Percentiles rank a stretch among this genome's conserved stretches.
phyloP scores from a whole-genome alignment of 495 filamentous ascomycete species.

The Cercophora samala region DNA sequence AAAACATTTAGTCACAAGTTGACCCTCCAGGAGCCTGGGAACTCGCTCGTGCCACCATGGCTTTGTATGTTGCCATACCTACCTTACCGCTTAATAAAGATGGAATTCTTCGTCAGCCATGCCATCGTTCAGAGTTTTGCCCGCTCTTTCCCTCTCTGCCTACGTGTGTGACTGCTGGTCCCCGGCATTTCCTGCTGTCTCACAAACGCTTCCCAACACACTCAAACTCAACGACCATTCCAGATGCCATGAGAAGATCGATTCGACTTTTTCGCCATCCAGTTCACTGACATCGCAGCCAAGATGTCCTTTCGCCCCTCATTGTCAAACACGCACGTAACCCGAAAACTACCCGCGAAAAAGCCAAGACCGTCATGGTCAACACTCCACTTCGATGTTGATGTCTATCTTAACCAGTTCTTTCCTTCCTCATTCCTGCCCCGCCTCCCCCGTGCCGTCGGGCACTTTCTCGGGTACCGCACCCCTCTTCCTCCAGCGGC shows the following conservation, averaged over 20 bases:
- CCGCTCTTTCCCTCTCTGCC: background rate
- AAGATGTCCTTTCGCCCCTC: background rate
- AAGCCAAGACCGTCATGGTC: conserved; percentile 16
- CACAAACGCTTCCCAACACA: background rate
- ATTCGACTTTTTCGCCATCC: background rate
- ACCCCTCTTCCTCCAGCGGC: conserved; percentile 19
- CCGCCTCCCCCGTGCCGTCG: conserved; percentile 43
- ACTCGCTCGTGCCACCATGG: conserved; percentile 1
- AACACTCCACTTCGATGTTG: conserved; percentile 60
- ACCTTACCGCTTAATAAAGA: background rate
- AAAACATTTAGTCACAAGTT: conserved; percentile 16
- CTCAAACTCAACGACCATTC: background rate
- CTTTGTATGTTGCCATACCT: conserved; percentile 7
- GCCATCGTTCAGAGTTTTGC: background rate
- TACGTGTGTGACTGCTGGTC: background rate
- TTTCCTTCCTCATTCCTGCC: conserved; percentile 52
- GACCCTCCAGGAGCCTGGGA: background rate
- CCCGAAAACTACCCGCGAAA: background rate
- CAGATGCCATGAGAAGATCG: background rate
- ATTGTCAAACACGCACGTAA: background rate
- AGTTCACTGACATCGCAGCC: background rate
- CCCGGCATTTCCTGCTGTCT: background rate
- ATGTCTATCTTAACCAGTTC: conserved; percentile 59
- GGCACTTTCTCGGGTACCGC: conserved; percentile 54
- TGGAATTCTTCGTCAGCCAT: background rate